Evolutionary conservation across 2,329 filamentous ascomycete species (phyloP), one percentile per base, ranked within the genome.

Genomic region (Setomelanomma holmii): DNA sequence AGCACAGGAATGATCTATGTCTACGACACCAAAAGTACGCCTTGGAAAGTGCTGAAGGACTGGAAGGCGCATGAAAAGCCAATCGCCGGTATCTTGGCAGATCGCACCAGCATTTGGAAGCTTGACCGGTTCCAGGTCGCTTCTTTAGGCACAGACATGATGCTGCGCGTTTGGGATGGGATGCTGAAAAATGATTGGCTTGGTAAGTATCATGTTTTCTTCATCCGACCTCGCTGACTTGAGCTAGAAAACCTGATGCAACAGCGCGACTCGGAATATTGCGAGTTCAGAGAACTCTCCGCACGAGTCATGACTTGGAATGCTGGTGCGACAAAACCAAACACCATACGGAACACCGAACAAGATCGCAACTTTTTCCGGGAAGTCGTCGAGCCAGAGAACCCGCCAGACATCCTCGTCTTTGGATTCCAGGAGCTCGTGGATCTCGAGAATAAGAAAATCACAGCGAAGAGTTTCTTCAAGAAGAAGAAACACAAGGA

Each of bases 391-490:
- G 84, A 88, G 58, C 85, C 84, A n/a, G 87, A 89, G 56, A 84
- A 88, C 34, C 86, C 89, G 6, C 91, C 95, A 0, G 95, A 98
- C 63, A 92, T 99, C 43, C 78, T 98, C 2, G 85, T 98, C 1
- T 99, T 99, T 79, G 93, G 93, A 1, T 99, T 99, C 74, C 95
- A 99, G 74, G 95, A 99, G 75, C 82, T 99, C n/a, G 95, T 99
- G 4, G 95, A 99, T 69, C 81, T 99, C 6, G 95, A 99, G 73
- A 91, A 99, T 77, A 98, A 98, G 78, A 96, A 93, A 62, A 89
- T 96, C 44, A 98, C 93, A 19, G 95, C 95, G n/a, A 97, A 95
- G 77, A 91, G 90, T 49, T 87, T 98, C 63, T 88, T 98, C 71
- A 95, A 86, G 66, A 84, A 84, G 54, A 82, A 80, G 63, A 84